Percentiles rank a stretch among this genome's conserved stretches.
Evolutionary conservation across 768 basidiomycete species (phyloP).

Genomic region (Tylopilus plumbeoviolaceoides): DNA sequence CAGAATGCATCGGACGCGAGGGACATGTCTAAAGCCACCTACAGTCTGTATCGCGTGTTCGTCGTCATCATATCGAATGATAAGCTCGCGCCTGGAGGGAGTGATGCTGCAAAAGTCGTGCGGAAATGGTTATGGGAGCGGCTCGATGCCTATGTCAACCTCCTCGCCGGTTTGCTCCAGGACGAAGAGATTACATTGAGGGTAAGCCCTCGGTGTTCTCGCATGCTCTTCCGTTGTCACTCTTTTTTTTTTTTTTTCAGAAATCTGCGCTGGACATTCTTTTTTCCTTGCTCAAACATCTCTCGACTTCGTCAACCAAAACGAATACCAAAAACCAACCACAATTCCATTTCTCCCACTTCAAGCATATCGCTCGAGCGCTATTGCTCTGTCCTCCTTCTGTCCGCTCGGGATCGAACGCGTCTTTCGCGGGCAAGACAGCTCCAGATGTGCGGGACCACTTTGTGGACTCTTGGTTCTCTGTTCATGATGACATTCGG

Average conservation of each 20-base stretch:
- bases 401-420: conserved; percentile 18
- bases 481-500: conserved; percentile 75
- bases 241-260: conserved; percentile 45
- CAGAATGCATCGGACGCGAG: conserved; percentile 45
- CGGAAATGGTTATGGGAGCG: conserved; percentile 79
- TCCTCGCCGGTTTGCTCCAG: conserved; percentile 66
- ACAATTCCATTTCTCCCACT: conserved; percentile 65
- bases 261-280: conserved; percentile 69
- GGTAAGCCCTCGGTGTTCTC: conserved; percentile 41
- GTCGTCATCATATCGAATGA: conserved; percentile 56
- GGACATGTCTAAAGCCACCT: conserved; percentile 69
- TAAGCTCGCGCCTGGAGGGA: conserved; percentile 46
- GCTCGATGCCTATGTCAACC: conserved; percentile 63
- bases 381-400: conserved; percentile 63
- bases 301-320: conserved; percentile 61
- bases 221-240: conserved; percentile 2
- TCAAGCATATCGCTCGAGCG: conserved; percentile 57
- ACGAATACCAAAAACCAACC: conserved; percentile 43
- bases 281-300: conserved; percentile 70
- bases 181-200: conserved; percentile 73
- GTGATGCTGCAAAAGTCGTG: conserved; percentile 56
- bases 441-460: conserved; percentile 57
- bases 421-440: conserved; percentile 35
- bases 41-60: conserved; percentile 79
- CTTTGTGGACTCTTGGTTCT: conserved; percentile 72